These are phyloP conservation scores for Komagataella phaffii DNA, from an alignment of 805 yeast species.

Conservation along the genomic window DNA sequence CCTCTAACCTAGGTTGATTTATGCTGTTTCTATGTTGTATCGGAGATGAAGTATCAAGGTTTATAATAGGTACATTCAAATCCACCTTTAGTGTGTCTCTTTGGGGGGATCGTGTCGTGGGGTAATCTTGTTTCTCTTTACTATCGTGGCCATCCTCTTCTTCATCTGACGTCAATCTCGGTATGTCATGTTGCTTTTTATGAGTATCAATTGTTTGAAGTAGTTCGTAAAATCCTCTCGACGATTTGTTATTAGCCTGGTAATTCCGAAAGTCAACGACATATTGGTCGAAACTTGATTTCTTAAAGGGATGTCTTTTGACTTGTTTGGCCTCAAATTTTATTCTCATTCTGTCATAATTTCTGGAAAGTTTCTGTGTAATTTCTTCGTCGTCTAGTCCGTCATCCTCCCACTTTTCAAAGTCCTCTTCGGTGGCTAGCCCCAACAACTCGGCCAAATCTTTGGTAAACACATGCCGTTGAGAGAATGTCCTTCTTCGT, in stretches of 20 bases:
- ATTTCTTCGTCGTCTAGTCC: constrained; percentile 14
- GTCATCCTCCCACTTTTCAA: constrained; percentile 10
- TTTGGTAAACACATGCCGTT: constrained; percentile 20
- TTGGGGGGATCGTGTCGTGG: background rate
- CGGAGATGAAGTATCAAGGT: background rate
- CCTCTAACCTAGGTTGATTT: background rate
- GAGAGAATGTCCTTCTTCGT: constrained; percentile 10
- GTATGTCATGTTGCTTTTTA: constrained; percentile 3
- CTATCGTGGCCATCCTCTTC: constrained; percentile 6
- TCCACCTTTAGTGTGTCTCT: background rate
- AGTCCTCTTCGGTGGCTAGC: constrained; percentile 11
- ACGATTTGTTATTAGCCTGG: constrained; percentile 9
- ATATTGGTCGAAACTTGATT: constrained; percentile 13
- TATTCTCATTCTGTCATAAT: constrained; percentile 12
- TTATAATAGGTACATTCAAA: background rate
- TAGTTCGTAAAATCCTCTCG: constrained; percentile 11
- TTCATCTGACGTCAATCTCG: background rate
- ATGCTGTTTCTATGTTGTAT: background rate
- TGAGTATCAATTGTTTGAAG: constrained; percentile 5
- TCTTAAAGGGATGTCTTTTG: constrained; percentile 16
- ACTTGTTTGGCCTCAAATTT: constrained; percentile 11
- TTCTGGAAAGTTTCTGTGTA: constrained; percentile 13
- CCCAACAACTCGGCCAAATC: constrained; percentile 18
- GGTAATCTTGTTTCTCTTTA: background rate
- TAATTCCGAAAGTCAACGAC: constrained; percentile 16